These are phyloP conservation scores for Sporothrix variecibatus DNA, from an alignment of 2,329 filamentous ascomycete species.

Conservation along the genomic window DNA sequence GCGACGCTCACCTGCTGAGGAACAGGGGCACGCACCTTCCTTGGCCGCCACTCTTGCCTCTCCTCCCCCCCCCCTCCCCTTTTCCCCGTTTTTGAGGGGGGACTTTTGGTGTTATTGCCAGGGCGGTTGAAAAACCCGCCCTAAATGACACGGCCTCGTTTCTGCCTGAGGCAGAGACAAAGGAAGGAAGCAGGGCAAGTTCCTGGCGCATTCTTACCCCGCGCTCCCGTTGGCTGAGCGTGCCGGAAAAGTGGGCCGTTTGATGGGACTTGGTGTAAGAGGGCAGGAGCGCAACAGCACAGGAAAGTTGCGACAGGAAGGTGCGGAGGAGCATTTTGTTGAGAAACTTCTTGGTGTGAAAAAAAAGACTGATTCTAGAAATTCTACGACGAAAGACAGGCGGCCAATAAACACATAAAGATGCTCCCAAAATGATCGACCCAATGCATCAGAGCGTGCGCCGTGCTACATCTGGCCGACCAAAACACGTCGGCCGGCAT, in stretches of 20 bases:
- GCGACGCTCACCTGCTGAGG: slow-evolving; percentile 22
- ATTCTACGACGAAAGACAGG: background rate
- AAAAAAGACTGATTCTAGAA: background rate
- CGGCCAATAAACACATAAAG: too few species aligned
- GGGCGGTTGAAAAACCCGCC: background rate
- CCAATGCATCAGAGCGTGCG: background rate
- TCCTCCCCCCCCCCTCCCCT: slow-evolving; percentile 8
- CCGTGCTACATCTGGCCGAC: background rate
- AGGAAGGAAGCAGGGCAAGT: background rate
- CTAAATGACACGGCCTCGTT: slow-evolving; percentile 2
- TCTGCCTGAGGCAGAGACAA: slow-evolving; percentile 29
- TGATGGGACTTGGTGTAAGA: too few species aligned
- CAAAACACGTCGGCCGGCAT: background rate
- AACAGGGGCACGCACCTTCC: background rate
- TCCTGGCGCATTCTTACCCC: slow-evolving; percentile 16
- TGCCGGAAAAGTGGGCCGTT: slow-evolving; percentile 9
- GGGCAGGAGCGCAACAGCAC: background rate
- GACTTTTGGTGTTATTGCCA: slow-evolving; percentile 19
- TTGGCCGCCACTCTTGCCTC: background rate
- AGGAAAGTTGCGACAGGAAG: background rate
- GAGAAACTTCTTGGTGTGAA: background rate
- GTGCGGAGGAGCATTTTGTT: background rate
- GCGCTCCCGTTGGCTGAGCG: slow-evolving; percentile 26
- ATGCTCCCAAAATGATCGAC: background rate
- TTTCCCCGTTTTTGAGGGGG: slow-evolving; percentile 25